phyloP scores from a whole-genome alignment of 164 flowering plant species.

The Protea cynaroides region DNA sequence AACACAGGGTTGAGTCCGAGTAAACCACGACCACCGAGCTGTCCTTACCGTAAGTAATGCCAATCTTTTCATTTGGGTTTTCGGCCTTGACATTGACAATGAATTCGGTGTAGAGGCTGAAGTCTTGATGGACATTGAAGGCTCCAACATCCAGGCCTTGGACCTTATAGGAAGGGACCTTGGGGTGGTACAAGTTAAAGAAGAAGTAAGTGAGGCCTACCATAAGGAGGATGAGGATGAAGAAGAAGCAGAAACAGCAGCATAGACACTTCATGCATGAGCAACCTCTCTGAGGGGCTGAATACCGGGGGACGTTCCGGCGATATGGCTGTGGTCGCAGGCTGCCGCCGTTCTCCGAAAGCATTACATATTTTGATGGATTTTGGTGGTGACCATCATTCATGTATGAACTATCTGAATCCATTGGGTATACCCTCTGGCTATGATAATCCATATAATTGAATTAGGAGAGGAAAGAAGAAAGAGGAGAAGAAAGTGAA shows the following conservation, averaged over 20 bases:
- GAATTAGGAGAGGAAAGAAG: too few species aligned
- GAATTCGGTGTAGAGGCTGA: conserved; percentile 40
- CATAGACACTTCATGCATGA: conserved; percentile 39
- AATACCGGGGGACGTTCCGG: conserved; percentile 45
- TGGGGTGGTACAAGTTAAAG: conserved; percentile 28
- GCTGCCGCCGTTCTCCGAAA: conserved; percentile 17
- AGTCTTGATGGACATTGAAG: conserved; percentile 32
- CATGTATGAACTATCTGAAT: conserved; percentile 5
- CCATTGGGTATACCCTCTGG: conserved; percentile 18
- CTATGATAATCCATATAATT: neutral
- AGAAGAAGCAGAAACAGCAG: conserved; percentile 40
- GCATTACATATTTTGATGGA: conserved; percentile 45
- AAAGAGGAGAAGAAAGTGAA: neutral
- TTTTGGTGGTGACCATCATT: conserved; percentile 9
- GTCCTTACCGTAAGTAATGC: conserved; percentile 36
- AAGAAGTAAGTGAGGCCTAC: conserved; percentile 12
- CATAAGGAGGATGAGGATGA: conserved; percentile 28
- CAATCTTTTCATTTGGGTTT: conserved; percentile 46
- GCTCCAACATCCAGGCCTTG: conserved; percentile 25
- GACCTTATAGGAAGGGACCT: conserved; percentile 41
- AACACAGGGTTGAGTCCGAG: conserved; percentile 30
- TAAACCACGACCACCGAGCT: conserved; percentile 31
- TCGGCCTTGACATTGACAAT: conserved; percentile 38
- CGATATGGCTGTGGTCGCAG: conserved; percentile 49
- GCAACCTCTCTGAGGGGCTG: conserved; percentile 3